Percentiles rank a stretch among this genome's conserved stretches.
Evolutionary conservation across 2,329 filamentous ascomycete species (phyloP).

Genomic region (Tolypocladium capitatum): DNA sequence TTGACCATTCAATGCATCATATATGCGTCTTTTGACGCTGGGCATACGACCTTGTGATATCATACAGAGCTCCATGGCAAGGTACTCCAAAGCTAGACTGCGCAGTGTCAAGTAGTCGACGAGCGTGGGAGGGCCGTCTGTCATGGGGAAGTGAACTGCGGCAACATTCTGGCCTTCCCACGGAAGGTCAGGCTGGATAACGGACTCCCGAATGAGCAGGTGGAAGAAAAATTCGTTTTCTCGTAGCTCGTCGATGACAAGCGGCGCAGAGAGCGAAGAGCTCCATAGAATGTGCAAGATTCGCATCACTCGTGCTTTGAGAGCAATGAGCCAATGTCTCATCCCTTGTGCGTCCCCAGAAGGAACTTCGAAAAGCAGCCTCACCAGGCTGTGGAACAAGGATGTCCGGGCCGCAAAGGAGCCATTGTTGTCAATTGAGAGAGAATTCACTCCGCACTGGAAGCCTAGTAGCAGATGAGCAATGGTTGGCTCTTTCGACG

Average conservation of each 20-base stretch:
- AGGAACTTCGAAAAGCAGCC: conserved; percentile 57
- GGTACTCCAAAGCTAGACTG: conserved; percentile 70
- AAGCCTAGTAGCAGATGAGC: conserved; percentile 89
- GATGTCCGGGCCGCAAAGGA: conserved; percentile 60
- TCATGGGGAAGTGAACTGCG: conserved; percentile 54
- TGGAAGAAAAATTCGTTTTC: conserved; percentile 68
- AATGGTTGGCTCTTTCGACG: conserved; percentile 67
- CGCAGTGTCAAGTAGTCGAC: conserved; percentile 68
- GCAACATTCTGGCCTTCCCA: conserved; percentile 60
- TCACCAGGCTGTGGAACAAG: conserved; percentile 70
- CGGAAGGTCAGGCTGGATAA: conserved; percentile 53
- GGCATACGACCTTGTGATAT: conserved; percentile 59
- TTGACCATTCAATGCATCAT: conserved; percentile 65
- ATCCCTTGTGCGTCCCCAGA: conserved; percentile 48
- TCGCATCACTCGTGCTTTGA: conserved; percentile 56
- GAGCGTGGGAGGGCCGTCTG: conserved; percentile 53
- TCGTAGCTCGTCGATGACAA: conserved; percentile 69
- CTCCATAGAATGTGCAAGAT: conserved; percentile 74
- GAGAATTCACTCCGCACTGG: conserved; percentile 54
- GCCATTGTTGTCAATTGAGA: conserved; percentile 55
- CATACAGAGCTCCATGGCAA: conserved; percentile 70
- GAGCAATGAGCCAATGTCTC: conserved; percentile 52
- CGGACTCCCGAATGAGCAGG: conserved; percentile 56
- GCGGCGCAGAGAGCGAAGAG: conserved; percentile 60
- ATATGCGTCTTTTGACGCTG: conserved; percentile 54